Evolutionary conservation across 2,329 filamentous ascomycete species (phyloP), one percentile per base, ranked within the genome.

Genomic region (Sporothrix globosa): DNA sequence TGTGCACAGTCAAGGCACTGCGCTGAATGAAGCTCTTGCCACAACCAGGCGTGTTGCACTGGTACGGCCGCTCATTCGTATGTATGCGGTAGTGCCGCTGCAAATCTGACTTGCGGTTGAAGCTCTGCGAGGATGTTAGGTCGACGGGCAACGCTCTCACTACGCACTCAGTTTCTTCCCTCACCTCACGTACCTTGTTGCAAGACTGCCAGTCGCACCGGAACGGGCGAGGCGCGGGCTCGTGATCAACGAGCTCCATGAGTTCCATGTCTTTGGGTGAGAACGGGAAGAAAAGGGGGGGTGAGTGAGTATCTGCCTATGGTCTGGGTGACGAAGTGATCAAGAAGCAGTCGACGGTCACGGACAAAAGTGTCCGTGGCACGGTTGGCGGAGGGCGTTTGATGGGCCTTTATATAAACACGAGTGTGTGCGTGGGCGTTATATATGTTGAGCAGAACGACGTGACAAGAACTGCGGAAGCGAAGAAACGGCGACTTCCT

Each of bases 11-110:
- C 74, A 91, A 79, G 52, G 89, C 89, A 78, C 89, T 91, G 72
- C 88, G 83, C 76, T 91, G 89, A 73, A 91, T 91, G 78, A 91
- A 91, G 78, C 87, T 88, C 80, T 91, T 91, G 58, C 87, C 87
- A 76, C 89, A 91, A 6, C 85, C 86, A 10, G 83, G 83, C 10
- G 83, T 85, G 69, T 81, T 82, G 79, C 89, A 91, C 41, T 84
- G 83, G 77, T 90, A 91, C 11, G 89, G 89, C 24, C 89, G 82
- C 78, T 91, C 89, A 76, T 91, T 91, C 69, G 89, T 91, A 79
- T 91, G 89, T 76, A 91, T 91, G 73, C 89, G 85, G 76, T 90
- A 90, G 76, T 91, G 89, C 76, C 89, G 84, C 76, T 90, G 88
- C 72, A 91, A 81, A 75, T 91, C 89, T 21, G 89, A 91, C 79